Evolutionary conservation across 306 rosid genomes (phyloP).

Genomic region (Acacia crassicarpa): DNA sequence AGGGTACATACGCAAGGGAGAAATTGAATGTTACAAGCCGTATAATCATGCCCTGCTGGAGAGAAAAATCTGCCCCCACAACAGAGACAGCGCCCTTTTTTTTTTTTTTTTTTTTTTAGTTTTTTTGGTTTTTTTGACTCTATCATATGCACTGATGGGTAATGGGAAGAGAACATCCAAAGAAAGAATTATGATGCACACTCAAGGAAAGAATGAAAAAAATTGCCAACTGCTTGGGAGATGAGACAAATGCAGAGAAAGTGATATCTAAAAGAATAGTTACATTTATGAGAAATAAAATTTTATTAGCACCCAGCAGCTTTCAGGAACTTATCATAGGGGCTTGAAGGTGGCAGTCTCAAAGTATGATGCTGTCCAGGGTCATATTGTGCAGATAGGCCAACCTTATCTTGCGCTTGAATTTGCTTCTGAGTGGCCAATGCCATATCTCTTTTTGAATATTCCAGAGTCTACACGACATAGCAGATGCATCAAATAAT

Average conservation of each 20-base stretch:
- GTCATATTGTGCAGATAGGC: constrained; percentile 43
- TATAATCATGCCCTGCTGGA: too few relatives aligned
- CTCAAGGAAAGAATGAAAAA: constrained; percentile 55
- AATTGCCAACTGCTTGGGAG: constrained; percentile 31
- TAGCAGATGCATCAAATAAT: constrained; percentile 11
- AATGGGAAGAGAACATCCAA: not conserved
- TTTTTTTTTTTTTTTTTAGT: too few relatives aligned
- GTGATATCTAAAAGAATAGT: not conserved
- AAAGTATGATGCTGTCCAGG: constrained; percentile 51
- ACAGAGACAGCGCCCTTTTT: too few relatives aligned
- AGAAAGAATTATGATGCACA: constrained; percentile 28
- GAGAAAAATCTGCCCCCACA: too few relatives aligned
- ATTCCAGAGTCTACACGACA: constrained; percentile 52
- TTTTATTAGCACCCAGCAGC: constrained; percentile 87
- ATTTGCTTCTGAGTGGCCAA: constrained; percentile 42
- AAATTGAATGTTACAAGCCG: too few relatives aligned
- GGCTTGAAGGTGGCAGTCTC: constrained; percentile 92
- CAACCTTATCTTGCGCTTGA: constrained; percentile 39
- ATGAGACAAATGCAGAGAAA: not conserved
- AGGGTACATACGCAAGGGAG: too few relatives aligned
- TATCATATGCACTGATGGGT: too few relatives aligned
- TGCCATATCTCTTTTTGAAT: constrained; percentile 49
- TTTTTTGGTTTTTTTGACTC: too few relatives aligned
- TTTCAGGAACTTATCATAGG: constrained; percentile 90
- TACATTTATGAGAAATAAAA: constrained; percentile 8